Evolutionary conservation across 371 early-diverging fungal species (phyloP).

Genomic region (Lichtheimia corymbifera): DNA sequence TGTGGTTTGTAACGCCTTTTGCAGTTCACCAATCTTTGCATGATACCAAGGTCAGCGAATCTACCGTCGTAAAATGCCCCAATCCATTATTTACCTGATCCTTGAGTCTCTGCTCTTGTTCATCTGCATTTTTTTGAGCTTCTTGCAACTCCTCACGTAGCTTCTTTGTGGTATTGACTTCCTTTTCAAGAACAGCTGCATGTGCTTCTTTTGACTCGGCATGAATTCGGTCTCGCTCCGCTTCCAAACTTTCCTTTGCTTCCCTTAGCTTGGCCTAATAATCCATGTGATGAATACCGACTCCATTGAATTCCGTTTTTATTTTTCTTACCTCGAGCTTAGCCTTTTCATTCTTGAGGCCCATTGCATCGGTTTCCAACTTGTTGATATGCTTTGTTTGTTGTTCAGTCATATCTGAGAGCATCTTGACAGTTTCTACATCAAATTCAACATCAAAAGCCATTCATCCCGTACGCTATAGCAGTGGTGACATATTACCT

Average conservation of each 20-base stretch:
- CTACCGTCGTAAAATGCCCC: neutral
- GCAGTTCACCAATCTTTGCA: slow-evolving; percentile 58
- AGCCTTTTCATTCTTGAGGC: slow-evolving; percentile 6
- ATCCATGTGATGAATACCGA: neutral
- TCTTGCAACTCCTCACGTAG: slow-evolving; percentile 57
- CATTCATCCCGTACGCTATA: no score
- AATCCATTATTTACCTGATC: slow-evolving; percentile 37
- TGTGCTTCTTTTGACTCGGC: slow-evolving; percentile 48
- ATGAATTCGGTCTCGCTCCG: slow-evolving; percentile 40
- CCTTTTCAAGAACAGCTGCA: slow-evolving; percentile 58
- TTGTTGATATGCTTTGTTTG: slow-evolving; percentile 66
- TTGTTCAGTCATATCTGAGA: slow-evolving; percentile 57
- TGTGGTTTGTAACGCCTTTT: slow-evolving; percentile 53
- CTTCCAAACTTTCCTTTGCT: slow-evolving; percentile 24
- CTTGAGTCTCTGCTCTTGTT: slow-evolving; percentile 37
- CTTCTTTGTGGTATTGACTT: slow-evolving; percentile 51
- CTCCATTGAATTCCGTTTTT: neutral
- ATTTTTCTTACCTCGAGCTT: slow-evolving; percentile 2
- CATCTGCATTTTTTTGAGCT: slow-evolving; percentile 34
- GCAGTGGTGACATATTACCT: slow-evolving; percentile 27
- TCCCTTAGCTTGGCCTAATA: slow-evolving; percentile 18
- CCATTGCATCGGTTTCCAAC: slow-evolving; percentile 12
- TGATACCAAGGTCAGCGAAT: neutral
- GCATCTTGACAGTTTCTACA: slow-evolving; percentile 51
- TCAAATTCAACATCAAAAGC: no score